phyloP scores from a whole-genome alignment of 78 protist species.

The slime mould (Dictyostelium discoideum) region DNA sequence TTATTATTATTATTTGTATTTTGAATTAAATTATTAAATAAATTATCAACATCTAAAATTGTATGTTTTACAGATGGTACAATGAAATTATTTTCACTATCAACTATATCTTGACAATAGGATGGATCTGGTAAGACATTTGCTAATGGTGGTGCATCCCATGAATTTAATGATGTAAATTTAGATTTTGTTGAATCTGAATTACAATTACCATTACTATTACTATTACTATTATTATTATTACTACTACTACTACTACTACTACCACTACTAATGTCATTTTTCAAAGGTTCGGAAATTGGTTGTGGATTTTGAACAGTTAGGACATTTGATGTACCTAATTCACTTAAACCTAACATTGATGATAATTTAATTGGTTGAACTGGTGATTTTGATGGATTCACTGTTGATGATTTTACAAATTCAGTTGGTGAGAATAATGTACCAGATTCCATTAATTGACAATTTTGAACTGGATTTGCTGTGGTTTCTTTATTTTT shows the following conservation, averaged over 20 bases:
- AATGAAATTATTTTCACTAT: constrained; percentile 28
- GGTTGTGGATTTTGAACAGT: constrained; percentile 40
- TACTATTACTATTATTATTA: not conserved
- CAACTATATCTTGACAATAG: constrained; percentile 20
- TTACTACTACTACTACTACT: not conserved
- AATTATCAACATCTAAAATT: constrained; percentile 43
- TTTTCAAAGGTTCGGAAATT: not conserved
- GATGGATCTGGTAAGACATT: constrained; percentile 32
- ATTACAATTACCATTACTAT: not conserved
- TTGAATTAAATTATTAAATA: constrained; percentile 13
- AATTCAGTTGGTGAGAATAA: constrained; percentile 73
- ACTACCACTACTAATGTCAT: not conserved
- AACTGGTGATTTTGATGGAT: constrained; percentile 6
- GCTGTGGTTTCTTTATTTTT: not conserved
- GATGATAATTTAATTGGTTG: not conserved
- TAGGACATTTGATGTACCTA: constrained; percentile 37
- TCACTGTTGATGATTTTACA: constrained; percentile 18
- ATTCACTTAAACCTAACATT: constrained; percentile 27
- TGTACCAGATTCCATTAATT: not conserved
- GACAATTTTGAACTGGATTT: not conserved
- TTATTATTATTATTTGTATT: not conserved
- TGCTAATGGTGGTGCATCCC: constrained; percentile 30
- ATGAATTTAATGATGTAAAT: not conserved
- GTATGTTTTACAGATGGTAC: constrained; percentile 23
- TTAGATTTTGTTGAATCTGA: not conserved